Base-by-base conservation (phyloP, 139 green algal genomes). In the Yamagishiella unicocca region DNA sequence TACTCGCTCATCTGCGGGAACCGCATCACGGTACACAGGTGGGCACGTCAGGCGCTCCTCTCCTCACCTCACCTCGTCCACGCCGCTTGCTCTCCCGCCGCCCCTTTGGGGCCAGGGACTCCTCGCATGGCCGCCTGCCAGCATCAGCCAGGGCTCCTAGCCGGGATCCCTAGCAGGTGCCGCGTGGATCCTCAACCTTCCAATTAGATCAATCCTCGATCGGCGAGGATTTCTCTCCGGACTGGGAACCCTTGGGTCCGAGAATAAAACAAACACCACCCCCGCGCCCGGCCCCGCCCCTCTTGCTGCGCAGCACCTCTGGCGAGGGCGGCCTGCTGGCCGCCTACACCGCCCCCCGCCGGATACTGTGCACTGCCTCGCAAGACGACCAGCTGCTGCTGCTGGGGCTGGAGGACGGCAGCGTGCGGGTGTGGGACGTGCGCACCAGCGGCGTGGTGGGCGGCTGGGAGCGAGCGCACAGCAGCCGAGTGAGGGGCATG, bases 391-490 rank as follows among this genome's bases (percentile, higher is more conserved):
- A 82, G 1, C 5, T 88, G 24, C 2, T 89, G 62, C 64, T 95
- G 67, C 61, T 95, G 70, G 92, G 92, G 9, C 54, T 90, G n/a
- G 92, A 93, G 74, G 92, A 95, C 54, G 90, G 92, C n/a, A 85
- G 75, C 70, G 50, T 94, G 42, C 43, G 77, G 17, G 55, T 94
- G 38, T 97, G 95, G 95, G 91, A 96, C 77, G 43, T 93, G 82
- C 87, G 90, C 35, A 85, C 85, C 53, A 61, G 70, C 73, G 71
- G 82, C 27, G 43, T 77, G 24, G 68, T 71, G 43, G 64, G 70
- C 54, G 38, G 35, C 38, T 40, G 89, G 77, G 82, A 90, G 81
- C 70, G 80, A 24, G 89, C 91, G 37, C 93, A 96, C 70, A 62
- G 6, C 42, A 90, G 78, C 38, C 89, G 93, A 2, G 82, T 96